These are phyloP conservation scores for Cutaneotrichosporon sp. DNA, from an alignment of 1,284 basidiomycete genomes.

Conservation along the genomic window DNA sequence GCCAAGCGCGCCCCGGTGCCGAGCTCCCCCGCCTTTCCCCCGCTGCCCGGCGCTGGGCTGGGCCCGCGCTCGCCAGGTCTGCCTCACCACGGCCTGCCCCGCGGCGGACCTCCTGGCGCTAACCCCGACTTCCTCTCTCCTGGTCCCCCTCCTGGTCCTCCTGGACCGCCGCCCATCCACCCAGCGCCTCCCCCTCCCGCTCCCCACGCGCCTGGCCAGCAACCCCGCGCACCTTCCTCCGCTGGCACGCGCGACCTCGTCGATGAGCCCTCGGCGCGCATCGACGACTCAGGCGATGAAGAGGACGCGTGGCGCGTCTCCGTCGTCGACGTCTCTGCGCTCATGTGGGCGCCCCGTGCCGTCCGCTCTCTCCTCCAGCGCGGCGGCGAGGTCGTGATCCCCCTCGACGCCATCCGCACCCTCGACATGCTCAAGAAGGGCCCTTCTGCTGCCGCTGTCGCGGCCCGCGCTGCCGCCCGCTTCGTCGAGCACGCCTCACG, in stretches of 20 bases:
- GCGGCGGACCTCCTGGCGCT: neutral
- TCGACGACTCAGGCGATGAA: slow-evolving; percentile 12
- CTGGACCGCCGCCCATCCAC: neutral
- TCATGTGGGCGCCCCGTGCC: slow-evolving; percentile 77
- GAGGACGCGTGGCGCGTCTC: slow-evolving; percentile 48
- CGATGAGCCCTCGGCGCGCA: slow-evolving; percentile 3
- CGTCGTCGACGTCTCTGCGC: slow-evolving; percentile 81
- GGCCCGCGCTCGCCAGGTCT: neutral
- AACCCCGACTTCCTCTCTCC: neutral
- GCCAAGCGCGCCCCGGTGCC: neutral
- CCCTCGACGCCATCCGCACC: slow-evolving; percentile 86
- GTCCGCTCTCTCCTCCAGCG: slow-evolving; percentile 74
- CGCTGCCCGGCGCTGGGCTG: neutral
- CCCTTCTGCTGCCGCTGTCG: slow-evolving; percentile 70
- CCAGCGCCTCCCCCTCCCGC: neutral
- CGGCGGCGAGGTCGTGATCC: slow-evolving; percentile 71
- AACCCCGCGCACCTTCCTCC: neutral
- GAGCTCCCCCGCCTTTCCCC: neutral
- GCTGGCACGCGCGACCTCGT: slow-evolving; percentile 8
- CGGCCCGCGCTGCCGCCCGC: slow-evolving; percentile 59
- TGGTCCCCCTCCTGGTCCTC: neutral
- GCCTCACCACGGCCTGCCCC: neutral
- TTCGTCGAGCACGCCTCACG: slow-evolving; percentile 52
- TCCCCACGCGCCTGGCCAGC: neutral
- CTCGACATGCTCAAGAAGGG: slow-evolving; percentile 94